phyloP scores from a whole-genome alignment of 129 eudicot species.

The Flaveria bidentis region DNA sequence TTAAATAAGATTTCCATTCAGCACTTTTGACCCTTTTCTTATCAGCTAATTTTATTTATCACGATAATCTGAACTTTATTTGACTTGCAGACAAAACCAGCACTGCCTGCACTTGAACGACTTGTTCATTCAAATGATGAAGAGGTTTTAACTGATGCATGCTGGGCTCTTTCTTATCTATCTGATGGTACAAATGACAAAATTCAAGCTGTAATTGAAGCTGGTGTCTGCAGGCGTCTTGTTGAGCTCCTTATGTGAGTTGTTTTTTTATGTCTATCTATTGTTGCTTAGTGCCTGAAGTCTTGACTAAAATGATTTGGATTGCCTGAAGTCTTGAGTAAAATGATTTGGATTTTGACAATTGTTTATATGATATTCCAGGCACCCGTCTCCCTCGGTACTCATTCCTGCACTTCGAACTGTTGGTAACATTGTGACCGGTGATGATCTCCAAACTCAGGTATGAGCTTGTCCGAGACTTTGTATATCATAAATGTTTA shows the following conservation, averaged over 20 bases:
- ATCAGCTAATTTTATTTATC: neutral
- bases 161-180: constrained; percentile 92
- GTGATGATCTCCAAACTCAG: constrained; percentile 93
- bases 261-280: neutral
- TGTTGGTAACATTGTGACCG: constrained; percentile 93
- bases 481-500: constrained; percentile 7
- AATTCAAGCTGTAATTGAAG: constrained; percentile 91
- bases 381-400: constrained; percentile 88
- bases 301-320: neutral
- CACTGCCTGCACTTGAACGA: constrained; percentile 79
- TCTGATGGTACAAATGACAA: constrained; percentile 93
- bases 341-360: constrained; percentile 2
- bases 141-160: constrained; percentile 90
- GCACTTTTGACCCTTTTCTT: neutral
- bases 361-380: constrained; percentile 32
- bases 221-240: constrained; percentile 82
- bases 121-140: constrained; percentile 83
- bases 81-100: constrained; percentile 64
- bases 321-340: neutral
- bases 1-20: neutral
- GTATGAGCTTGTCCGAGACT: constrained; percentile 33
- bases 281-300: no score
- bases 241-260: constrained; percentile 91
- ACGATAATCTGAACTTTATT: neutral
- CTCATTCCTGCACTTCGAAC: constrained; percentile 91